Evolutionary conservation across 2,329 filamentous ascomycete species (phyloP), one percentile per base, ranked within the genome.

Genomic region (Aspergillus pseudoviridinutans): DNA sequence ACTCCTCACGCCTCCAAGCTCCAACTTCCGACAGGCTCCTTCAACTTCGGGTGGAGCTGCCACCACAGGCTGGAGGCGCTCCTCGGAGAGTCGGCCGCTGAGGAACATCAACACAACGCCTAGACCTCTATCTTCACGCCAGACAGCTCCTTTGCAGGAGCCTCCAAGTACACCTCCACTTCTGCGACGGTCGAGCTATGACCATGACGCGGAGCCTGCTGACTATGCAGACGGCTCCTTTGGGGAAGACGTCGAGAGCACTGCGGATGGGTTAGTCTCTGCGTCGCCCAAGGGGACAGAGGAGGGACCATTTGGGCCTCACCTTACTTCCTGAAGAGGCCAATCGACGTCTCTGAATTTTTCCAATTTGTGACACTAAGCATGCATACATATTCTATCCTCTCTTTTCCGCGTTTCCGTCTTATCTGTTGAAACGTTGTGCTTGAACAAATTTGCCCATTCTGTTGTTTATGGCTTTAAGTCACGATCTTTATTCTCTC

Each of bases 1-100:
- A 1, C 84, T 96, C 24, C 82, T 97, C 80, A 97, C 93, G 1
- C 92, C 93, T n/a, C 93, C 92, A 4, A 86, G 88, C 29, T 92
- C 89, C 3, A 85, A 86, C 55, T 73, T 88, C 50, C 87, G 89
- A 47, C 85, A 85, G 63, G 84, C 82, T 2, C 82, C 85, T 0
- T 76, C 80, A 3, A 73, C 78, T 55, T 68, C 70, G 41, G 75
- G 66, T 42, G 68, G 66, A 6, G 59, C 73, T 38, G 58, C 69
- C 63, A 49, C 67, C 50, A 63, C 65, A 49, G 66, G 53, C 53
- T 67, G 55, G 55, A 69, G 68, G 46, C 64, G 67, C 9, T 64
- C 72, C 17, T 71, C 73, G 9, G 71, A 74, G 59, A 73, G 60
- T 55, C 68, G 75, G 9, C 69, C 73, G 4, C 52, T 76, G 49